Base-by-base conservation (phyloP, 1,139 yeast species). In the Scheffersomyces insectosa region DNA sequence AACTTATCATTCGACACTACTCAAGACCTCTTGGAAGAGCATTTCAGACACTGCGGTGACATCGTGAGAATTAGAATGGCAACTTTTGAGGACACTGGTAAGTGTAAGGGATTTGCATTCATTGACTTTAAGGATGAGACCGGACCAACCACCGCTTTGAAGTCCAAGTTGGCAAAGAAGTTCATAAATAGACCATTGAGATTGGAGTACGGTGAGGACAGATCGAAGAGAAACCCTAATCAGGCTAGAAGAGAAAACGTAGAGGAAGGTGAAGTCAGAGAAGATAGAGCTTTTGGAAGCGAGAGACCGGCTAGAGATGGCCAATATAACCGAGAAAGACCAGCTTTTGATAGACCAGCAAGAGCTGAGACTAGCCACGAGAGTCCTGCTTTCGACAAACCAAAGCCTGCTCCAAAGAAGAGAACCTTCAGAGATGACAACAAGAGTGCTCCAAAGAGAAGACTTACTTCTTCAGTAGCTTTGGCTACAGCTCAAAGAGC, bases 21-120 rank as follows among this genome's bases (percentile, higher is more conserved):
- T 1, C 83, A 87, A 48, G 95, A 85, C 28, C 68, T 82, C 49
- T 72, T 93, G 36, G 83, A 81, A 50, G 85, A 82, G 54, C 96
- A 88, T 52, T 93, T 91, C 71, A 67, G 68, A 54, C 82, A 74
- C 53, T 84, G 88, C 59, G 97, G 97, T 28, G 91, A 88, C 47
- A 90, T 90, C 45, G 69, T 76, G 28, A 82, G 80, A 54, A 81
- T 91, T 42, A 80, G 99, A 63, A 91, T 91, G 96, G 98, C 98
- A 2, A 91, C 99, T 7, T 93, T 93, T 64, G 93, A 93, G 67
- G 99, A 93, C 60, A 73, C 88, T 35, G 98, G 98, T 1, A 91
- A 90, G 62, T 93, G 98, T 71, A 93, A 93, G 64, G 99, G 99
- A 1, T 93, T 91, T 72, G 93, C 97, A 1, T 93, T 93, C 59